These are phyloP conservation scores for Lotus japonicus DNA, from an alignment of 306 rosid species.

Conservation along the genomic window DNA sequence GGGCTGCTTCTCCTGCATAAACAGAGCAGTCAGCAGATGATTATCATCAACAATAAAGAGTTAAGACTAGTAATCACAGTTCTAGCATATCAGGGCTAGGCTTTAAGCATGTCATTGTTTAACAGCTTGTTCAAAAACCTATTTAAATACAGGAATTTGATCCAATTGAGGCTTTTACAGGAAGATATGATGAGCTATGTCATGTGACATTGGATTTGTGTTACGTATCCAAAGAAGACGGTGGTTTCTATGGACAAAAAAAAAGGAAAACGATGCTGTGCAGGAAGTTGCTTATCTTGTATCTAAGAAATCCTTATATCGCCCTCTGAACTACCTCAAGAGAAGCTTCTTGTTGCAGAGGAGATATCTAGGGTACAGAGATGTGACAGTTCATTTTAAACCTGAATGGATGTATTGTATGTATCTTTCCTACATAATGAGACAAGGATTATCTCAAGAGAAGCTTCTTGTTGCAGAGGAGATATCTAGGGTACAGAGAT, in stretches of 20 bases:
- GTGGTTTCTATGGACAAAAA: not conserved
- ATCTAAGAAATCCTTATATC: not conserved
- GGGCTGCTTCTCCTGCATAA: slow-evolving; percentile 78
- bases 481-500: not conserved
- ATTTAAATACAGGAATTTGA: not conserved
- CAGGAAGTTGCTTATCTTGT: not conserved
- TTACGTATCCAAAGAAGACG: not conserved
- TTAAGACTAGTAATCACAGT: not conserved
- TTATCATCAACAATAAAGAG: slow-evolving; percentile 3
- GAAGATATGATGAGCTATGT: not conserved
- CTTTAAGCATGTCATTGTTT: not conserved
- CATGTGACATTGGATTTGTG: not conserved
- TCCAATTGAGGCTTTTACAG: not conserved
- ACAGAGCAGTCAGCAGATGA: slow-evolving; percentile 10
- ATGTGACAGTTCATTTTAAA: too few relatives aligned
- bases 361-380: not conserved
- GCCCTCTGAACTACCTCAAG: not conserved
- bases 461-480: not conserved
- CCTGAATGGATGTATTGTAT: not conserved
- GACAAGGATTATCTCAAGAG: too few relatives aligned
- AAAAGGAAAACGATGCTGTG: not conserved
- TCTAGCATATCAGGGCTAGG: not conserved
- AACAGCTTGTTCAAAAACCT: not conserved
- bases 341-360: not conserved
- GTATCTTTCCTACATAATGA: not conserved